Evolutionary conservation across 1,284 basidiomycete species (phyloP).

Genomic region (Exobasidium rhododendri): DNA sequence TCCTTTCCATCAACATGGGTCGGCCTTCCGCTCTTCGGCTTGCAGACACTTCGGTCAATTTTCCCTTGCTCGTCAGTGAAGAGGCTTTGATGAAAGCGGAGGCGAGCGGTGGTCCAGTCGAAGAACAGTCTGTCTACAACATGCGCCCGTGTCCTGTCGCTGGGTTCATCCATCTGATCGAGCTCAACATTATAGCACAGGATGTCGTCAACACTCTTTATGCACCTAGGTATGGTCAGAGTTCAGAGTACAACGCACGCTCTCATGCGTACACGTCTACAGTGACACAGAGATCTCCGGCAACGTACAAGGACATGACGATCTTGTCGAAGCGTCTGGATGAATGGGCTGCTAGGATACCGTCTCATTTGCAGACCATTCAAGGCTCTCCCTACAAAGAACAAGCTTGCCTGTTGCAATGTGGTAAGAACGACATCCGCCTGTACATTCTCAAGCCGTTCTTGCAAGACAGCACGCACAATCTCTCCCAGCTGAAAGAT

Average conservation of each 20-base stretch:
- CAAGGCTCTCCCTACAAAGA: conserved; percentile 28
- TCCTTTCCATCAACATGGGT: conserved; percentile 45
- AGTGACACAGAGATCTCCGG: not conserved
- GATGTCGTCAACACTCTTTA: conserved; percentile 41
- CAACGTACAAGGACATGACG: conserved; percentile 38
- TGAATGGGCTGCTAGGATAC: conserved; percentile 37
- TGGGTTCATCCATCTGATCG: conserved; percentile 43
- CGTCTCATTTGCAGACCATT: conserved; percentile 27
- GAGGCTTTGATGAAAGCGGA: conserved; percentile 17
- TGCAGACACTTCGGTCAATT: conserved; percentile 34
- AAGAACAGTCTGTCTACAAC: conserved; percentile 19
- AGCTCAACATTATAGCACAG: conserved; percentile 37
- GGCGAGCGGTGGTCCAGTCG: conserved; percentile 15
- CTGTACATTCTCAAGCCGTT: conserved; percentile 50
- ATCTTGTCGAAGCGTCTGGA: conserved; percentile 35
- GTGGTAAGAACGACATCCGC: conserved; percentile 37
- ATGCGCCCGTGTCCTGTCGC: conserved; percentile 18
- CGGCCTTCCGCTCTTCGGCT: conserved; percentile 38
- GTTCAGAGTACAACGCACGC: too few species aligned
- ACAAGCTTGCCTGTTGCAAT: conserved; percentile 34
- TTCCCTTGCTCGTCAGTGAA: conserved; percentile 32
- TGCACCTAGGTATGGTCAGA: not conserved
- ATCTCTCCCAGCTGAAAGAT: not conserved
- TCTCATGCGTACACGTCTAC: not conserved
- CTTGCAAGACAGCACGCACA: conserved; percentile 19